Evolutionary conservation across 495 filamentous ascomycete species (phyloP), one percentile per base, ranked within the genome.

Genomic region (Aspergillus panamensis): DNA sequence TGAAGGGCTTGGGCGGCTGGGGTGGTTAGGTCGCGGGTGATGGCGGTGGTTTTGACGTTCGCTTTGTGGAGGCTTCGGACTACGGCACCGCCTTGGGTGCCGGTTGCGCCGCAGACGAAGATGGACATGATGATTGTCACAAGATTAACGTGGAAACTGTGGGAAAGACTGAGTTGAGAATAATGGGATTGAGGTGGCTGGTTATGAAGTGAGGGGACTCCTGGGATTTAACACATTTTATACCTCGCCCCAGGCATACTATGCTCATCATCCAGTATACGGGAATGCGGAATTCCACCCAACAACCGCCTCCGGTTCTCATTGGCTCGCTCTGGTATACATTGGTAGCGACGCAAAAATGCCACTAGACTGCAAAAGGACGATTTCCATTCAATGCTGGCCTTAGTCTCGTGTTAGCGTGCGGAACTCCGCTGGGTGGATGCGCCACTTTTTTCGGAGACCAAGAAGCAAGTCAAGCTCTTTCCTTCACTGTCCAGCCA

Each of bases 41-140:
- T 72, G 13, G 76, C 70, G 50, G 75, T 71, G 35, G 81, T 69
- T 14, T 57, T 49, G 66, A 69, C 69, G 16, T 63, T 67, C 2
- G 72, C 29, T 20, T 67, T 52, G 20, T 73, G 67, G 12, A 83
- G 69, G 31, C 75, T 67, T 21, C 68, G 59, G 55, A 67, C 67
- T 17, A 80, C 58, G 19, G 72, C 76, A 20, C 69, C 66, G 47
- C 81, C 81, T 65, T 80, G 79, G 21, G 68, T 66, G 48, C 81
- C 81, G 7, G 78, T 84, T 17, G 77, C 81, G 44, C 70, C 70
- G 57, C 70, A 69, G 50, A 81, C 69, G 60, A 80, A 77, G 32
- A 74, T 71, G 1, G 60, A 55, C 14, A 68, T 31, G n/a, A 8
- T 45, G 42, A 7, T 45, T 45, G 16, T 45, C 17, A 16, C 17